Evolutionary conservation across 371 early-diverging fungal genomes (phyloP).

Genomic region (Mucor plumbeus): DNA sequence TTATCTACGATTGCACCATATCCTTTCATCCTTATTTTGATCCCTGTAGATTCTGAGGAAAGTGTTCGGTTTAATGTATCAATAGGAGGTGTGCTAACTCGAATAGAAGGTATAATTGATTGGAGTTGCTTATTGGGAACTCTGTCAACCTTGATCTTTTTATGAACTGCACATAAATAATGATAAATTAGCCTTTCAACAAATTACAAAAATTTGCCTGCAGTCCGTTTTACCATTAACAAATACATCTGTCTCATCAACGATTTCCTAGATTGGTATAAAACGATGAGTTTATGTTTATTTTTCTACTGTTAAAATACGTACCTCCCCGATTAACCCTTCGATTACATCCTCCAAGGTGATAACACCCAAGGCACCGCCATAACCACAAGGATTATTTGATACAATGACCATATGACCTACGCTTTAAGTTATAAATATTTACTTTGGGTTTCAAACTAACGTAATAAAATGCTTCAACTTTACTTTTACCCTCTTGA

Average conservation of each 20-base stretch:
- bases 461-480: background rate
- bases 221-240: constrained; percentile 62
- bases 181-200: no score
- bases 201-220: background rate
- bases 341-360: constrained; percentile 98
- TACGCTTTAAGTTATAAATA: constrained; percentile 6
- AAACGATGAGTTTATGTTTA: background rate
- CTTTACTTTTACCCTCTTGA: constrained; percentile 82
- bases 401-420: constrained; percentile 77
- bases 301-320: background rate
- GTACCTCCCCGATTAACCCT: constrained; percentile 82
- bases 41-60: constrained; percentile 11
- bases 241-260: constrained; percentile 94
- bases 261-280: constrained; percentile 64
- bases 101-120: background rate
- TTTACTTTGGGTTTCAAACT: background rate
- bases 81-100: background rate
- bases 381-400: constrained; percentile 50
- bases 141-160: constrained; percentile 15
- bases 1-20: constrained; percentile 25
- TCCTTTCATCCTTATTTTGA: constrained; percentile 22
- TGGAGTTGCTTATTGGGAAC: background rate
- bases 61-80: background rate
- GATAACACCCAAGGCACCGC: constrained; percentile 82
- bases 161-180: constrained; percentile 5